Evolutionary conservation across 2,329 filamentous ascomycete genomes (phyloP).

Genomic region (Exserohilum turcica): DNA sequence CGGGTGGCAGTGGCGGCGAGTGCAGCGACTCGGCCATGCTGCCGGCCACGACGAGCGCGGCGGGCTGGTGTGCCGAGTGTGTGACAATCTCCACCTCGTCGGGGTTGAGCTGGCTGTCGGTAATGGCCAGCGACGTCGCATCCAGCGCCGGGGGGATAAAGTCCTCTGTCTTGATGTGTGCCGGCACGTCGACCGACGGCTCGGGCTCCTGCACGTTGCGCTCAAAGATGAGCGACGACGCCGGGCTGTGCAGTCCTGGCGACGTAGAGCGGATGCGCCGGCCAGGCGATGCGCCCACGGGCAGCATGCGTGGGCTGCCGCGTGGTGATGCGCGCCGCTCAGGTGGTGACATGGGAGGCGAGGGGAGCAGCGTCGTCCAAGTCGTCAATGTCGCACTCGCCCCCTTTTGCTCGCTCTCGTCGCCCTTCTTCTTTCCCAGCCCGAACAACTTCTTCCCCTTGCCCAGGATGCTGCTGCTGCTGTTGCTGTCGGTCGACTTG

Average conservation of each 20-base stretch:
- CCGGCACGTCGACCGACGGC: slow-evolving; percentile 83
- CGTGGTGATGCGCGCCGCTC: slow-evolving; percentile 43
- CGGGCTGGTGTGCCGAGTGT: slow-evolving; percentile 81
- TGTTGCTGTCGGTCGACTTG: slow-evolving; percentile 32
- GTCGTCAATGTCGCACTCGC: slow-evolving; percentile 16
- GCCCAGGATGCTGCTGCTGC: slow-evolving; percentile 25
- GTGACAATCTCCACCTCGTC: slow-evolving; percentile 93
- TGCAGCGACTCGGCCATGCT: slow-evolving; percentile 43
- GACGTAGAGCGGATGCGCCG: slow-evolving; percentile 70
- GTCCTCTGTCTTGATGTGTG: slow-evolving; percentile 93
- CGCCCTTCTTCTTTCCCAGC: slow-evolving; percentile 45
- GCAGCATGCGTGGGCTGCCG: slow-evolving; percentile 44
- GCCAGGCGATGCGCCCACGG: slow-evolving; percentile 62
- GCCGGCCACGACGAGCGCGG: slow-evolving; percentile 64
- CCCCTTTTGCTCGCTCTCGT: slow-evolving; percentile 13
- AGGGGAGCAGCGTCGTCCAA: slow-evolving; percentile 31
- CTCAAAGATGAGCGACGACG: slow-evolving; percentile 82
- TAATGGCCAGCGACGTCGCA: slow-evolving; percentile 89
- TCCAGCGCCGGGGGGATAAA: slow-evolving; percentile 90
- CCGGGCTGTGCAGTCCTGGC: slow-evolving; percentile 78
- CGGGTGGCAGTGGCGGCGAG: slow-evolving; percentile 39
- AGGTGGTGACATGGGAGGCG: slow-evolving; percentile 37
- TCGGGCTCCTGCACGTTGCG: slow-evolving; percentile 86
- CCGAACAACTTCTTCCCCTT: slow-evolving; percentile 48
- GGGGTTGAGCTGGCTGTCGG: slow-evolving; percentile 80